Evolutionary conservation across 495 filamentous ascomycete species (phyloP).

Genomic region (Echria macrotheca): DNA sequence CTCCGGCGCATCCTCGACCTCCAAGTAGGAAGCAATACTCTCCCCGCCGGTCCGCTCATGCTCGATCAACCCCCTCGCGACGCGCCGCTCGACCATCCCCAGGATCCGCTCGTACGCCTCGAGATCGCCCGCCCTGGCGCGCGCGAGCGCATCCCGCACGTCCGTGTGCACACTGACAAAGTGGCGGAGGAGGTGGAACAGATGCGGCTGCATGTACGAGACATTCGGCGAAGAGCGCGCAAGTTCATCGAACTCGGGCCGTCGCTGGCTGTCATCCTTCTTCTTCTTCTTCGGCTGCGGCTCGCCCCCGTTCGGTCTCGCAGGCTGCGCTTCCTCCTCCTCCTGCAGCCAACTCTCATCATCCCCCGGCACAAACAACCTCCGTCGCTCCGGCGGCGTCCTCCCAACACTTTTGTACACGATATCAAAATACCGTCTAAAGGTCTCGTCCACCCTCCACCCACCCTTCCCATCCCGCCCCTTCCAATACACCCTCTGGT

Average conservation of each 20-base stretch:
- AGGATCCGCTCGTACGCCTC: constrained; percentile 63
- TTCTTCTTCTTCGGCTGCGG: constrained; percentile 54
- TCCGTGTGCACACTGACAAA: constrained; percentile 71
- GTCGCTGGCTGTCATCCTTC: constrained; percentile 31
- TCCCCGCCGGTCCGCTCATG: constrained; percentile 53
- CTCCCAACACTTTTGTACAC: constrained; percentile 68
- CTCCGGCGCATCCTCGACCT: constrained; percentile 14
- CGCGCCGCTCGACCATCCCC: constrained; percentile 54
- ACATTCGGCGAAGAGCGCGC: constrained; percentile 61
- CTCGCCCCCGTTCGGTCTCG: constrained; percentile 18
- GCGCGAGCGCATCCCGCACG: constrained; percentile 75
- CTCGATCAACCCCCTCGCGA: constrained; percentile 66
- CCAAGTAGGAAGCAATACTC: constrained; percentile 45
- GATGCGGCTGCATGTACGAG: constrained; percentile 79
- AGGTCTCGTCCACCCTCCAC: constrained; percentile 81
- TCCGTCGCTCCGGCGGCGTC: constrained; percentile 56
- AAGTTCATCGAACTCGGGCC: constrained; percentile 31
- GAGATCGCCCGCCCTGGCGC: constrained; percentile 58
- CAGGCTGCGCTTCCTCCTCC: not conserved
- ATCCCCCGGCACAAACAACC: constrained; percentile 71
- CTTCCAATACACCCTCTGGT: constrained; percentile 78
- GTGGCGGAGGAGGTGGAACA: constrained; percentile 85
- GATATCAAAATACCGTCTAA: constrained; percentile 85
- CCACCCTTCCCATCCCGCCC: constrained; percentile 76
- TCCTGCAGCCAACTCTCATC: constrained; percentile 34